Percentiles rank a stretch among this genome's conserved stretches.
These are phyloP conservation scores for Pythium phragmiticola DNA, from an alignment of 352 stramenopile genomes.

Conservation along the genomic window DNA sequence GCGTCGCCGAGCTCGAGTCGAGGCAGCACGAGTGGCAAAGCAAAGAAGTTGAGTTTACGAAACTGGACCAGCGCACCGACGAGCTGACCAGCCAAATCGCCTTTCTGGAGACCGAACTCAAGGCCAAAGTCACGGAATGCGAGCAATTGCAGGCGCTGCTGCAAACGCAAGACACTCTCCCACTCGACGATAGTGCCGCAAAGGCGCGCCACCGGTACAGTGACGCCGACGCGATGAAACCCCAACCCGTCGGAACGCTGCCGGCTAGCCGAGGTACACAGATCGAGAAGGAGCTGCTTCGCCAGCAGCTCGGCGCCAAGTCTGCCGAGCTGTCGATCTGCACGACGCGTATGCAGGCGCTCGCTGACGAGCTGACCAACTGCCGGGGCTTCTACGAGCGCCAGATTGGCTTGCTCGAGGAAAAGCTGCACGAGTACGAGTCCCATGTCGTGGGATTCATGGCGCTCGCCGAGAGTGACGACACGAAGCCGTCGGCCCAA, in stretches of 20 bases:
- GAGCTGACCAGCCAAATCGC: slow-evolving; percentile 49
- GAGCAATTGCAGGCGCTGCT: slow-evolving; percentile 38
- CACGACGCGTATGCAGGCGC: slow-evolving; percentile 39
- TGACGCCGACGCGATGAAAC: slow-evolving; percentile 1
- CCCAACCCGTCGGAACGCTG: background rate
- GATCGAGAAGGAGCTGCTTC: slow-evolving; percentile 48
- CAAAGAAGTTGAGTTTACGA: slow-evolving; percentile 42
- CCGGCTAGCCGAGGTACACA: slow-evolving; percentile 1
- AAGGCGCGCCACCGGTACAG: slow-evolving; percentile 8
- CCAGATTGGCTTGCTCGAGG: slow-evolving; percentile 42
- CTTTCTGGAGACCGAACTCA: slow-evolving; percentile 51
- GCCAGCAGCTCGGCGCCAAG: slow-evolving; percentile 52
- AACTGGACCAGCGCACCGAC: slow-evolving; percentile 42
- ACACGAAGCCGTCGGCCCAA: slow-evolving; percentile 32
- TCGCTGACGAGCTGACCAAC: slow-evolving; percentile 48
- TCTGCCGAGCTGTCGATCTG: slow-evolving; percentile 45
- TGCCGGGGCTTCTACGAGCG: slow-evolving; percentile 56
- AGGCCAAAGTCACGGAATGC: slow-evolving; percentile 48
- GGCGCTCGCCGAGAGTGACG: slow-evolving; percentile 43
- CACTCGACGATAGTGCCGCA: background rate
- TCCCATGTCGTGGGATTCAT: slow-evolving; percentile 42
- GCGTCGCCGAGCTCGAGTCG: slow-evolving; percentile 48
- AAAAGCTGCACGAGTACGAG: slow-evolving; percentile 53
- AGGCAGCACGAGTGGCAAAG: slow-evolving; percentile 38
- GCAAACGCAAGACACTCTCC: background rate